Evolutionary conservation across 2,329 filamentous ascomycete species (phyloP).

Genomic region (Claviceps capensis): DNA sequence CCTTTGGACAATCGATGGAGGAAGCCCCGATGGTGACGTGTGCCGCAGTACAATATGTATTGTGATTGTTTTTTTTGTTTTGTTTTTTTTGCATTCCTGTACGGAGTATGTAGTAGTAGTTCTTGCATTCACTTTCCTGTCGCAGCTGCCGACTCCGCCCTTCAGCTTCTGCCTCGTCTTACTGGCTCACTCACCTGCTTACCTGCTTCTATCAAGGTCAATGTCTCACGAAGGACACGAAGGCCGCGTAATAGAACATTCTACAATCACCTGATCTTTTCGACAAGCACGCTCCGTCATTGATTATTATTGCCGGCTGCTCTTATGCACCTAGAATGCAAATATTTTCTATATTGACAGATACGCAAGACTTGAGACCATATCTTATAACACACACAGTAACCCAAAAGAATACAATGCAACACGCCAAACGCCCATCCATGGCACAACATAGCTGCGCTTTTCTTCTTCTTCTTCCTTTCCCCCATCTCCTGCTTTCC

Average conservation of each 20-base stretch:
- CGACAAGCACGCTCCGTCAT: too few relatives aligned
- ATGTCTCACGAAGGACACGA: neutral
- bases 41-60: too few relatives aligned
- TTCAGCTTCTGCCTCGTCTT: neutral
- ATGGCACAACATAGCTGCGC: neutral
- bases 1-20: neutral
- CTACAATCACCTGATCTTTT: too few relatives aligned
- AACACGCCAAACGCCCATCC: constrained; percentile 4
- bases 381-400: neutral
- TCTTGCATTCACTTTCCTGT: neutral
- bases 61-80: too few relatives aligned
- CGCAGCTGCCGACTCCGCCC: neutral
- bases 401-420: neutral
- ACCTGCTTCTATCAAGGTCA: neutral
- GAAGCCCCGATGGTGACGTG: too few relatives aligned
- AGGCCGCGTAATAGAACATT: too few relatives aligned
- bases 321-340: neutral
- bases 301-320: neutral
- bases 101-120: neutral
- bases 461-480: neutral
- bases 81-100: neutral
- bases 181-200: neutral
- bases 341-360: neutral
- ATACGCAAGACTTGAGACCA: neutral
- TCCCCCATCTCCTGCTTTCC: neutral